phyloP scores from a whole-genome alignment of 441 rosid genomes.

The Melastoma candidum region DNA sequence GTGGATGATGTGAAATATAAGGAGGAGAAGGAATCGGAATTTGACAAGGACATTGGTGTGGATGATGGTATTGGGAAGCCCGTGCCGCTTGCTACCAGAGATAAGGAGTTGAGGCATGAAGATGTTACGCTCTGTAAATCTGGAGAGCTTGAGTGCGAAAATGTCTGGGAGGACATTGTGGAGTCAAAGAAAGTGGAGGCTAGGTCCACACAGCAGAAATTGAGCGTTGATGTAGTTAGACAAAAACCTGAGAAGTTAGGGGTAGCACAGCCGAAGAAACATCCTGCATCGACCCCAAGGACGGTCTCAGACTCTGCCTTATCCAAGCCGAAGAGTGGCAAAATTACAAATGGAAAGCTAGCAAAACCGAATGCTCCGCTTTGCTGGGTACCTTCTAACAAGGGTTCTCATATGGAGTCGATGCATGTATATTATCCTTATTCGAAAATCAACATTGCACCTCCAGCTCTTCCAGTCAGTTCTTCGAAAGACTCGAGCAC shows the following conservation, averaged over 20 bases:
- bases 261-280: slow-evolving; percentile 37
- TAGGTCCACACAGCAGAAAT: slow-evolving; percentile 23
- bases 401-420: slow-evolving; percentile 65
- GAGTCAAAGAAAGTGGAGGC: slow-evolving; percentile 22
- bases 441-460: slow-evolving; percentile 71
- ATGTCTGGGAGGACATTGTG: slow-evolving; percentile 24
- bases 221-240: slow-evolving; percentile 26
- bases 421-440: slow-evolving; percentile 79
- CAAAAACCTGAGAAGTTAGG: slow-evolving; percentile 32
- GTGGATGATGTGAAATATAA: slow-evolving; percentile 84
- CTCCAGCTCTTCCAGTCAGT: slow-evolving; percentile 43
- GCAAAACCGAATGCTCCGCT: slow-evolving; percentile 65
- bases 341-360: slow-evolving; percentile 47
- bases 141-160: slow-evolving; percentile 32
- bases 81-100: slow-evolving; percentile 19
- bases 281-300: slow-evolving; percentile 29
- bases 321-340: slow-evolving; percentile 44
- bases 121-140: slow-evolving; percentile 25
- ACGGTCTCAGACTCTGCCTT: slow-evolving; percentile 33
- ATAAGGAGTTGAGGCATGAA: slow-evolving; percentile 24
- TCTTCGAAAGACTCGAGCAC: slow-evolving; percentile 42
- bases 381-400: slow-evolving; percentile 84
- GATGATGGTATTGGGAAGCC: slow-evolving; percentile 57
- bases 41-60: slow-evolving; percentile 68
- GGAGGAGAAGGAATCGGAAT: slow-evolving; percentile 31